These are phyloP conservation scores for Rhodotorula sp. DNA, from an alignment of 1,284 basidiomycete genomes.

Conservation along the genomic window DNA sequence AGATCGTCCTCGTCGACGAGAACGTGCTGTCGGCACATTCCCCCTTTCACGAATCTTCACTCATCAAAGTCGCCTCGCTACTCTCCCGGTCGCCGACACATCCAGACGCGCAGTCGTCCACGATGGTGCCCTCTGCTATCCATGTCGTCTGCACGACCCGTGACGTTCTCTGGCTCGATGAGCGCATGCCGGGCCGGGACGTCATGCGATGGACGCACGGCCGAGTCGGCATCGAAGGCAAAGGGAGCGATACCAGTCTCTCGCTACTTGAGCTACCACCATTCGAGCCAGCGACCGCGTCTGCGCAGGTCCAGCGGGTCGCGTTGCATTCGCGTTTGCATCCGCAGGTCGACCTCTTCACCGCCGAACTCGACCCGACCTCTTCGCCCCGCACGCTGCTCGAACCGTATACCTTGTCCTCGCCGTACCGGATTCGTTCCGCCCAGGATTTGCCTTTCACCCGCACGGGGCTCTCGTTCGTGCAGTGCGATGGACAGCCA, in stretches of 20 bases:
- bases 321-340: conserved; percentile 21
- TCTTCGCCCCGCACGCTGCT: conserved; percentile 3
- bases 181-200: conserved; percentile 30
- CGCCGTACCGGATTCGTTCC: not conserved
- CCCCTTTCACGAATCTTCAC: not conserved
- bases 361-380: not conserved
- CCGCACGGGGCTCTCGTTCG: not conserved
- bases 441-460: conserved; percentile 5
- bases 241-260: conserved; percentile 25
- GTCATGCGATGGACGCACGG: conserved; percentile 26
- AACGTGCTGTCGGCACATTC: not conserved
- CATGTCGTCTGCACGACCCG: conserved; percentile 34
- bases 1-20: conserved; percentile 1
- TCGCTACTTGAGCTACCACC: conserved; percentile 12
- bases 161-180: conserved; percentile 33
- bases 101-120: not conserved
- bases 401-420: conserved; percentile 16
- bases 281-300: not conserved
- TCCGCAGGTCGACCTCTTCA: conserved; percentile 12
- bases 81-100: not conserved
- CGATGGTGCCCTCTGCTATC: not conserved
- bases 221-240: conserved; percentile 21
- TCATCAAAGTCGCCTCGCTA: conserved; percentile 8
- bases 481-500: not conserved
- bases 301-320: conserved; percentile 8